These are phyloP conservation scores for Penicillium oxalicum DNA, from an alignment of 2,329 filamentous ascomycete species.

Conservation along the genomic window DNA sequence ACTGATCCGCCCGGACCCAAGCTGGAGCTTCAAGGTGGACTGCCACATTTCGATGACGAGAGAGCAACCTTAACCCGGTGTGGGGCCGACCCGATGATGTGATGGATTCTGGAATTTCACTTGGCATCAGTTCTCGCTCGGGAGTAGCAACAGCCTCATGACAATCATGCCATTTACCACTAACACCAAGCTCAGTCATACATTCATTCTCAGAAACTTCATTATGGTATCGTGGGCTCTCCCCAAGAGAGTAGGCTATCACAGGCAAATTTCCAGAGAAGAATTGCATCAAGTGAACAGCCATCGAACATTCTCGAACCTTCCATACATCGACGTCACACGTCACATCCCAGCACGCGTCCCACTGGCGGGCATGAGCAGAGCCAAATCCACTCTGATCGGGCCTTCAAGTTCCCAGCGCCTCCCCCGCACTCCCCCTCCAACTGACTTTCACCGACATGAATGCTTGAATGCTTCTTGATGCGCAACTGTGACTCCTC, in stretches of 20 bases:
- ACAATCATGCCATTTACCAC: too few species aligned
- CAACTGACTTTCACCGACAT: too few species aligned
- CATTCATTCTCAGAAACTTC: neutral
- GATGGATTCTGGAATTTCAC: slow-evolving; percentile 5
- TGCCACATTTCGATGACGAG: too few species aligned
- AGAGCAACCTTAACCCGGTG: neutral
- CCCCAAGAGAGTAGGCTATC: too few species aligned
- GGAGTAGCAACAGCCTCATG: neutral
- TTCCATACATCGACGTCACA: slow-evolving; percentile 31
- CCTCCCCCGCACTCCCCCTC: neutral
- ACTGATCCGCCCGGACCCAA: neutral
- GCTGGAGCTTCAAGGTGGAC: neutral
- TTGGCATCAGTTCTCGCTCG: neutral
- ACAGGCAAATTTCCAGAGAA: neutral
- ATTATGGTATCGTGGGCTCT: too few species aligned
- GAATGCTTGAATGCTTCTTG: too few species aligned
- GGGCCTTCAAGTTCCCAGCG: slow-evolving; percentile 7
- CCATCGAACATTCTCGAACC: slow-evolving; percentile 34
- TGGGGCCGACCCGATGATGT: slow-evolving; percentile 13
- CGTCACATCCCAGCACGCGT: slow-evolving; percentile 23
- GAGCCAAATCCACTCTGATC: slow-evolving; percentile 2
- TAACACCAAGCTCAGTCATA: too few species aligned
- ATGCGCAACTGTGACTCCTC: too few species aligned
- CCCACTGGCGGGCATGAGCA: slow-evolving; percentile 1
- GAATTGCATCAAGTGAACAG: neutral